A percentile compares a stretch with the other conserved stretches of the same genome.
Evolutionary conservation across 2,329 filamentous ascomycete genomes (phyloP).

Genomic region (Cercospora nicotianae): DNA sequence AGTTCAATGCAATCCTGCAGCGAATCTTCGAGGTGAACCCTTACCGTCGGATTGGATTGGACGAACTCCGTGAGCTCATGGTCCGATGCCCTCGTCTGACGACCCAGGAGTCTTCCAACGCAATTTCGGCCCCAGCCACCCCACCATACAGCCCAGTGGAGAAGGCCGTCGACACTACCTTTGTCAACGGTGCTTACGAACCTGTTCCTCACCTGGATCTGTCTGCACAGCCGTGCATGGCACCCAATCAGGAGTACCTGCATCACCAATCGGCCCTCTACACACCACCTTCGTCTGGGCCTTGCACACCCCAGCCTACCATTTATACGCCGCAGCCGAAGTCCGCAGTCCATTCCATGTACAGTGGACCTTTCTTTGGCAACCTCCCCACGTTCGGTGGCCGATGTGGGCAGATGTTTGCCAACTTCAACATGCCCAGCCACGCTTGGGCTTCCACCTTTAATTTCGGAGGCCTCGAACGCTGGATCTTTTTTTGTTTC

Average conservation of each 20-base stretch:
- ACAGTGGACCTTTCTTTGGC: constrained; percentile 25
- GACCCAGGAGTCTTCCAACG: constrained; percentile 53
- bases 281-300: constrained; percentile 32
- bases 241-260: constrained; percentile 17
- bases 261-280: constrained; percentile 16
- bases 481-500: constrained; percentile 6
- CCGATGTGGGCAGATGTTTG: constrained; percentile 32
- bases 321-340: constrained; percentile 31
- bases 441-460: constrained; percentile 27
- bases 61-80: constrained; percentile 76
- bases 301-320: constrained; percentile 32
- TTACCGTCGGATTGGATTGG: constrained; percentile 74
- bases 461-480: constrained; percentile 6
- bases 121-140: constrained; percentile 44
- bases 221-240: constrained; percentile 33
- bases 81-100: constrained; percentile 75
- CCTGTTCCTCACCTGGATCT: constrained; percentile 34
- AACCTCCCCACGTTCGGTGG: constrained; percentile 24
- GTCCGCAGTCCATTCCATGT: constrained; percentile 24
- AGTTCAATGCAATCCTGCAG: constrained; percentile 83
- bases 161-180: constrained; percentile 32
- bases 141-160: constrained; percentile 47
- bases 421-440: constrained; percentile 30
- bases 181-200: constrained; percentile 24
- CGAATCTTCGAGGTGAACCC: constrained; percentile 88